Evolutionary conservation across 495 filamentous ascomycete species (phyloP).

Genomic region (Aeminium ludgeri): DNA sequence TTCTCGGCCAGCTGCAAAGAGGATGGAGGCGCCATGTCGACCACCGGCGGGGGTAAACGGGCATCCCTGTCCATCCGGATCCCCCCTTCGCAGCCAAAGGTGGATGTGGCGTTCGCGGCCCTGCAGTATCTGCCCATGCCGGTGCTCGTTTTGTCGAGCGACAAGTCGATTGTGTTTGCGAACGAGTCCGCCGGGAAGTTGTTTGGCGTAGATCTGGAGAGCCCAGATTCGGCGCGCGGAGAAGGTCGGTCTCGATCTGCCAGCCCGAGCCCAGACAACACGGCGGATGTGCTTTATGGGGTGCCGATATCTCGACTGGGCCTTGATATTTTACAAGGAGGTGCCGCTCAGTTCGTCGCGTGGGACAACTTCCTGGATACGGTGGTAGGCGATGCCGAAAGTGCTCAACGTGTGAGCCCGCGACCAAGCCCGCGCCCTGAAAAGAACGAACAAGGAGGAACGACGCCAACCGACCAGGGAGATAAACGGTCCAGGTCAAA

Average conservation of each 20-base stretch:
- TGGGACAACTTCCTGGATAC: constrained; percentile 27
- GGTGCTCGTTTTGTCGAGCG: constrained; percentile 40
- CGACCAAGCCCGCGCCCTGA: too few relatives aligned
- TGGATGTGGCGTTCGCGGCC: constrained; percentile 38
- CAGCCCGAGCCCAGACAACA: constrained; percentile 6
- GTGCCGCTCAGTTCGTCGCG: constrained; percentile 24
- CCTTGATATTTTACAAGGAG: constrained; percentile 44
- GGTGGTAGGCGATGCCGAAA: constrained; percentile 16
- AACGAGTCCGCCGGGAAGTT: constrained; percentile 56
- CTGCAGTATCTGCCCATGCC: constrained; percentile 55
- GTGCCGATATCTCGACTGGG: constrained; percentile 42
- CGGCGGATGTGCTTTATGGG: constrained; percentile 35
- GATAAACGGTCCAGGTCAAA: constrained; percentile 1
- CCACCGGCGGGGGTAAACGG: not conserved
- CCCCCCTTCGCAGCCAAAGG: constrained; percentile 6
- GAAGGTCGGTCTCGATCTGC: constrained; percentile 3
- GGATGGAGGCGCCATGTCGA: not conserved
- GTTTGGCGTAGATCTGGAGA: constrained; percentile 30
- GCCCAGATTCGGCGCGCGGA: constrained; percentile 15
- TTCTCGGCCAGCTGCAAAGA: constrained; percentile 7
- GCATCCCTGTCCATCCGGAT: constrained; percentile 12
- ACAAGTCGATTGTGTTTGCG: constrained; percentile 49
- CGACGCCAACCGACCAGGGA: not conserved
- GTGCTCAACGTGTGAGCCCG: constrained; percentile 1
- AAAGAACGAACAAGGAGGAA: not conserved